Base-by-base conservation (phyloP, 106 monocot genomes). In the Agapanthus africanus region DNA sequence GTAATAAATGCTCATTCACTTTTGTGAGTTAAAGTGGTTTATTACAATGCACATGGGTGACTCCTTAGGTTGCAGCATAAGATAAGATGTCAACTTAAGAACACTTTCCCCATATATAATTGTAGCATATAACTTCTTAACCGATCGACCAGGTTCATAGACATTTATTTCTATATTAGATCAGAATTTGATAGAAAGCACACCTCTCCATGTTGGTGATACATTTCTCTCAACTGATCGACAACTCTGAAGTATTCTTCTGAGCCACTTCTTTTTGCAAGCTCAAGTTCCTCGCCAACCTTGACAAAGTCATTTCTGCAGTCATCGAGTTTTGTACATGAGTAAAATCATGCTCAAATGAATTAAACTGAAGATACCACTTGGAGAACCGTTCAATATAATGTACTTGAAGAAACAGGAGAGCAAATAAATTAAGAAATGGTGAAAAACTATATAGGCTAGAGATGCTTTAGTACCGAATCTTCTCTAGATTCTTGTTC, bases 251-350 rank as follows among this genome's bases (percentile, higher is more conserved):
- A 71, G 61, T 87, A 93, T 73, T 79, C 84, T 35, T 64, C 69
- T 32, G 38, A 70, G 40, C 84, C 73, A 72, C 74, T 75, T 73
- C 72, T 64, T 77, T 83, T 90, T 33, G 86, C 71, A 68, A 73
- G 59, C n/a, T 90, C 85, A 77, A 92, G 79, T 28, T 90, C 81
- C 39, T 79, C 39, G 37, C 89, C 84, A 68, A 83, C 59, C 80
- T 83, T 85, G 47, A 84, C 76, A 75, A 92, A 99, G 13, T 89
- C 87, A 40, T 80, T 73, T 75, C 97, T 99, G 77, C 69, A 84
- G 37, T 15, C 34, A 41, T 42, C 19, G 47, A 49, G 7, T 65
- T 37, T 34, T 25, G 4, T 8, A 11, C 64, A 65, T 65, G 25
- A 65, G 10, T 9, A 65, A 30, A 0, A 22, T 65, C 39, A 65